Evolutionary conservation across 2,329 filamentous ascomycete genomes (phyloP), one percentile per base, ranked within the genome.

Genomic region (Trichoderma sp.): DNA sequence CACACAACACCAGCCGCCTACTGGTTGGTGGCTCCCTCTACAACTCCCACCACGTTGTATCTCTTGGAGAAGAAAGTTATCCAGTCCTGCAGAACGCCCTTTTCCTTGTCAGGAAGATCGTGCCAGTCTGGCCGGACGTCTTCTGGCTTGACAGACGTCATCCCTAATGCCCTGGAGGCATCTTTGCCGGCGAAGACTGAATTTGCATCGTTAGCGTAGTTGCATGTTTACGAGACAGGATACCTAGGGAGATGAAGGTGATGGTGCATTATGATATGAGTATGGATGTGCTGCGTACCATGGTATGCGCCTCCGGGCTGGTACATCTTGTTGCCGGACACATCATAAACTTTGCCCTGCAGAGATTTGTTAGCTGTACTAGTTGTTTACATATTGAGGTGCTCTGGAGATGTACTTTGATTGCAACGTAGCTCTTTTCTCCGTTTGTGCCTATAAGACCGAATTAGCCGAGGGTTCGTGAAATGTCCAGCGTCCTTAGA

Each of bases 171-270:
- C 71, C 93, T 89, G n/a, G 96, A 98, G 30, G 96, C 91, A 76
- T 99, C 96, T 77, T 97, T 97, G 71, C 96, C 96, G 2, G 93
- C 92, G 77, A 99, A 99, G 24, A 97, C 96, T 99, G 73, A 73
- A 26, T 30, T 26, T 1, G 4, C 7, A 2, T 24, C 34, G 26
- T 69, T 49, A 69, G 60, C 11, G 7, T 16, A 4, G 52, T 55
- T 46, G 8, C 21, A 21, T 6, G 4, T 10, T 18, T 5, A 37
- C 18, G n/a, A 58, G 13, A 14, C 13, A 26, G 21, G 1, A 21
- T 43, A n/a, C n/a, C n/a, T n/a, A 28, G 21, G 16, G 5, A 26
- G 26, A 10, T 32, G 39, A 2, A 5, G 16, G n/a, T 2, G 8
- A n/a, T 13, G n/a, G 13, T 21, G 18, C 11, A 16, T 4, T 7